Evolutionary conservation across 768 basidiomycete species (phyloP), one percentile per base, ranked within the genome.

Genomic region (Hygrocybe coccinea): DNA sequence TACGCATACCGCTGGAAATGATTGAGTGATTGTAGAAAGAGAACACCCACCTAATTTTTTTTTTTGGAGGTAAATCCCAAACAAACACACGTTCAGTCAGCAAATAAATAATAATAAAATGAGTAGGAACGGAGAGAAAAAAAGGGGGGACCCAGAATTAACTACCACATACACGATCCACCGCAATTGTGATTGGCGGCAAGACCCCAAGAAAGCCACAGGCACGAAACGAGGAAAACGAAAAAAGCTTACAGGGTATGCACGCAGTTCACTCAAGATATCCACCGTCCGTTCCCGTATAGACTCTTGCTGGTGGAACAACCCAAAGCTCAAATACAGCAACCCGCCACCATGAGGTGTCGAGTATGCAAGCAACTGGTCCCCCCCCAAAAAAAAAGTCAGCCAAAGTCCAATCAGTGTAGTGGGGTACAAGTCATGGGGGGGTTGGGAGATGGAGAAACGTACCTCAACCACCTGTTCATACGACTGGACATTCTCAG

Each of bases 1-100:
- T 91, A 95, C 0, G 93, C 89, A 56, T 91, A 88, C 2, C 89
- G 83, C 64, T 93, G 91, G 67, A 95, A 95, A 62, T 90, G 87
- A 66, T 94, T 95, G 22, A 95, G 77, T 9, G 81, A 74, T 65
- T 88, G 84, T 35, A 95, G 70, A 65, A 86, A 91, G 52, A 87
- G 75, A 17, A 85, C 79, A 0, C 93, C 92, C 54, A 92, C 81
- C 92, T 94, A n/a, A n/a, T n/a, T n/a, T n/a, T n/a, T n/a, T n/a
- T n/a, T 57, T 50, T 56, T 50, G 34, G 34, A 34, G 52, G 49
- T 56, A 48, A 7, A n/a, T 29, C 8, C 8, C 29, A 29, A 3
- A 8, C 29, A 29, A 29, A 8, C 4, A 29, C 29, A 29, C 8
- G 4, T 8, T 29, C 29, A 29, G 29, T 29, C 29, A 29, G 29